These are phyloP conservation scores for Aspergillus quadrilineatus DNA, from an alignment of 2,329 filamentous ascomycete species.

Conservation along the genomic window DNA sequence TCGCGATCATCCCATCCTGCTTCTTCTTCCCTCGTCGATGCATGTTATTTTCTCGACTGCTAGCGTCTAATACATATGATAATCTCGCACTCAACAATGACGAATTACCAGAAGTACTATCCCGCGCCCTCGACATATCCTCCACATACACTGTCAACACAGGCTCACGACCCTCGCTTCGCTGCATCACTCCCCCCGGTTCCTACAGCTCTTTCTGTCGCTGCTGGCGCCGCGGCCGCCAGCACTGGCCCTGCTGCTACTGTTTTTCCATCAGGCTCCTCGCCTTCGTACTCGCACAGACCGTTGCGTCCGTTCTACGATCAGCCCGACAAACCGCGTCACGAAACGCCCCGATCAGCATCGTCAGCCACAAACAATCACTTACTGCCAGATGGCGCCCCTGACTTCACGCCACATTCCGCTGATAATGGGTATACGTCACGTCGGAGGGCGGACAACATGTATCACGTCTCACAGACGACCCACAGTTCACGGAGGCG, in stretches of 20 bases:
- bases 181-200: slow-evolving; percentile 21
- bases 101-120: slow-evolving; percentile 27
- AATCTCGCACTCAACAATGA: slow-evolving; percentile 18
- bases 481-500: slow-evolving; percentile 23
- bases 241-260: not conserved
- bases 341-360: slow-evolving; percentile 18
- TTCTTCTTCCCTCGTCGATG: not conserved
- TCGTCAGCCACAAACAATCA: slow-evolving; percentile 14
- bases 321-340: slow-evolving; percentile 10
- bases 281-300: slow-evolving; percentile 9
- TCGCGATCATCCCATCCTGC: not conserved
- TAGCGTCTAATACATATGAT: slow-evolving; percentile 5
- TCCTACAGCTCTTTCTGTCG: slow-evolving; percentile 18
- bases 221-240: slow-evolving; percentile 20
- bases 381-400: slow-evolving; percentile 7
- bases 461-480: slow-evolving; percentile 24
- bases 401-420: slow-evolving; percentile 14
- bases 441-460: slow-evolving; percentile 22
- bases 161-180: slow-evolving; percentile 31
- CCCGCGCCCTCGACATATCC: slow-evolving; percentile 25
- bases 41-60: slow-evolving; percentile 18
- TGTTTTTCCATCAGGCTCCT: slow-evolving; percentile 14
- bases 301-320: slow-evolving; percentile 13
- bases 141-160: slow-evolving; percentile 33
- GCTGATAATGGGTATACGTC: slow-evolving; percentile 23